These are phyloP conservation scores for Eucalyptus caleyi DNA, from an alignment of 345 rosid species.

Conservation along the genomic window DNA sequence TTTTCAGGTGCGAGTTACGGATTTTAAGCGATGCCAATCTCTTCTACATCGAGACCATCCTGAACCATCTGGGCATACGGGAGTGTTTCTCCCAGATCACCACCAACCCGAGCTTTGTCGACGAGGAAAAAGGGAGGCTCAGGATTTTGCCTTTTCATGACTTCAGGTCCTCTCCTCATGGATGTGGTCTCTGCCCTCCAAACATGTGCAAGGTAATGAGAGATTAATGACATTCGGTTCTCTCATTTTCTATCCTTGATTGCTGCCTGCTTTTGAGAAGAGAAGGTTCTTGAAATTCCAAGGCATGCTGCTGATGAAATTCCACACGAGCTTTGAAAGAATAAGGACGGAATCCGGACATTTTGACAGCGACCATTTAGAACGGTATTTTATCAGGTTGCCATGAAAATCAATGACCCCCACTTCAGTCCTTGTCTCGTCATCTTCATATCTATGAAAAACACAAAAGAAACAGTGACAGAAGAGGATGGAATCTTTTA, in stretches of 20 bases:
- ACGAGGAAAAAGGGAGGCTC: slow-evolving; percentile 26
- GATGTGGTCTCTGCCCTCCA: slow-evolving; percentile 68
- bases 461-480: not conserved
- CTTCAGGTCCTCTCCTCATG: slow-evolving; percentile 46
- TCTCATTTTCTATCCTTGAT: not conserved
- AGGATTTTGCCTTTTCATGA: slow-evolving; percentile 61
- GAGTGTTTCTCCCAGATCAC: slow-evolving; percentile 62
- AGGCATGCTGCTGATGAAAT: not conserved
- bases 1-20: slow-evolving; percentile 68
- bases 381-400: not conserved
- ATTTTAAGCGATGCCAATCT: slow-evolving; percentile 66
- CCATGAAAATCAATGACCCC: not conserved
- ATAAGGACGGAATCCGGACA: not conserved
- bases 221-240: not conserved
- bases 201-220: slow-evolving; percentile 84
- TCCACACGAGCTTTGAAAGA: not conserved
- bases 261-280: not conserved
- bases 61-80: slow-evolving; percentile 47
- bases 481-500: not conserved
- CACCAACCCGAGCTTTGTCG: slow-evolving; percentile 55
- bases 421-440: not conserved
- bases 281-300: not conserved
- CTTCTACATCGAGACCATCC: slow-evolving; percentile 65
- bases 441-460: not conserved
- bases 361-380: not conserved